Base-by-base conservation (phyloP, 2,329 filamentous ascomycete genomes). In the Phaeomoniella chlamydospora region DNA sequence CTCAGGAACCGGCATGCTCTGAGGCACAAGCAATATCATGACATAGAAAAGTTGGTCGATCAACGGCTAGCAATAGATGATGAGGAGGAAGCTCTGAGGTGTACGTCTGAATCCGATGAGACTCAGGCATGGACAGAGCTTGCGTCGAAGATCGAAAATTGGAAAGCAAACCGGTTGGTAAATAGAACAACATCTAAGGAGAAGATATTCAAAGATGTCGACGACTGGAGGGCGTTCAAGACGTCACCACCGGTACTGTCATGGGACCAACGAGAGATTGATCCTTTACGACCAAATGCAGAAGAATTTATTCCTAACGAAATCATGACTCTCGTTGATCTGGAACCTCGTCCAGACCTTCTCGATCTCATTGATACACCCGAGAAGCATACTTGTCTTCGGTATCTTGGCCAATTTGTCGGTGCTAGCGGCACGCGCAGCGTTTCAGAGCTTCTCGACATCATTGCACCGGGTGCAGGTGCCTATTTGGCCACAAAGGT, bases 331-430 rank as follows among this genome's bases (percentile, higher is more conserved):
- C 38, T 49, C 40, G 55, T 59, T 38, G 63, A 74, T 43, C 75
- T 77, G 49, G 55, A 65, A 38, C 60, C 67, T 29, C 62, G 71
- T 34, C 69, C 70, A 4, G 71, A 77, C 43, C 68, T 77, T 39
- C 47, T 76, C 13, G 51, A 64, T 10, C 62, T 60, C 38, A 74
- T 77, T 46, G 37, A 48, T 29, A 42, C 43, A 5, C 17, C 36
- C 15, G 43, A 43, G 26, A 45, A 42, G 22, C 37, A 39, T 36
- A 37, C 43, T 30, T 46, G 39, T 36, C 45, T 48, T 22, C 37
- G 37, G 26, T 40, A 45, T 15, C 35, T 49, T 9, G 36, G 41
- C 18, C 36, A 17, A 10, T 29, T 22, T 5, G 15, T 41, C 26
- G 40, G 29, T 10, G 14, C 31, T 10, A 31, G 18, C 13, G 33